These are phyloP conservation scores for Tuber umbilicatum DNA, from an alignment of 495 filamentous ascomycete species.

Conservation along the genomic window DNA sequence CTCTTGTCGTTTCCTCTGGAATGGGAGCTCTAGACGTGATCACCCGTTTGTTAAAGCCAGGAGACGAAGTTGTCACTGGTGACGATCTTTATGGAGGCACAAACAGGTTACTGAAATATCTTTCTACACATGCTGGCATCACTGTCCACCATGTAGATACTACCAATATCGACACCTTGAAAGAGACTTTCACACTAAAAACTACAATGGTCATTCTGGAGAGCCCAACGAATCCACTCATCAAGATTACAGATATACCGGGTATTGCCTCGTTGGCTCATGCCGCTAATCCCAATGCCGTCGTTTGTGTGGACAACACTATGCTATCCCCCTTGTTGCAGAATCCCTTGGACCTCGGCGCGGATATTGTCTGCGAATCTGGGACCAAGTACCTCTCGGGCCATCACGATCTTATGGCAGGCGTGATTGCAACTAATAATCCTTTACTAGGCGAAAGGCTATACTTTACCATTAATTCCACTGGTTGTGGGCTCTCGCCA, in stretches of 20 bases:
- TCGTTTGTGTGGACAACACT: constrained; percentile 93
- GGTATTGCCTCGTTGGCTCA: constrained; percentile 68
- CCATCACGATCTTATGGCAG: constrained; percentile 98
- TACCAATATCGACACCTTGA: constrained; percentile 63
- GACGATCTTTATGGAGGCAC: constrained; percentile 97
- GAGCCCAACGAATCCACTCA: constrained; percentile 92
- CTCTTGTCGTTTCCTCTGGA: constrained; percentile 85
- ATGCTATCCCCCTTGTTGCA: constrained; percentile 92
- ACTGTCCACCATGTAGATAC: constrained; percentile 95
- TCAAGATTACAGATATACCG: constrained; percentile 92
- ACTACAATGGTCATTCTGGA: constrained; percentile 95
- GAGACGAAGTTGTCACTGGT: constrained; percentile 93
- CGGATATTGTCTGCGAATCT: constrained; percentile 93
- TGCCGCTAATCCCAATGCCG: constrained; percentile 66
- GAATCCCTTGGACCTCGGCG: constrained; percentile 87
- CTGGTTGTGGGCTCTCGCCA: constrained; percentile 85
- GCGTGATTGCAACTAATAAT: constrained; percentile 86
- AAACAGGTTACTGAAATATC: constrained; percentile 85
- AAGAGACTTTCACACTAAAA: constrained; percentile 61
- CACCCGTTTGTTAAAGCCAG: constrained; percentile 82
- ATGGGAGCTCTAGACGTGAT: constrained; percentile 98
- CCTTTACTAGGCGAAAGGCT: constrained; percentile 72
- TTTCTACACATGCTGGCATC: constrained; percentile 78
- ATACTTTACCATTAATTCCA: constrained; percentile 92
- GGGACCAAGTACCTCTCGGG: constrained; percentile 97